Base-by-base conservation (phyloP, 805 yeast genomes). In the Wickerhamiella qilinensis region DNA sequence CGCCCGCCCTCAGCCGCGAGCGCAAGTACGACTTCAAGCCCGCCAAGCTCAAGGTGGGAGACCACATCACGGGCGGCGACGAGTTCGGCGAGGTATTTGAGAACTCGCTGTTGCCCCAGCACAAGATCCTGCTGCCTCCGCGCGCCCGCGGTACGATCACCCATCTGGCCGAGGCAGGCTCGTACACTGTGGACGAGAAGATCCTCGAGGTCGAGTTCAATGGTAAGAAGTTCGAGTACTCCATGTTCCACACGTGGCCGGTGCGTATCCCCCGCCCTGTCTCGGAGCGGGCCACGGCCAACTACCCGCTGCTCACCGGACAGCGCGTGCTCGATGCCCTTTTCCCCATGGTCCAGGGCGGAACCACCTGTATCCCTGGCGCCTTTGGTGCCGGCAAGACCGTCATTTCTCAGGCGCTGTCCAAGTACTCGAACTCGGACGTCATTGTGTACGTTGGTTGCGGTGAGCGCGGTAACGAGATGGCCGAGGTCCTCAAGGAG, bases 361-460 rank as follows among this genome's bases (percentile, higher is more conserved):
- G 99, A 69, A 91, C 99, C 30, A 91, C 99, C 27, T 93, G 98
- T 79, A 91, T 91, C 60, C 99, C 99, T 35, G 99, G 99, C 66
- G 99, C 99, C 46, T 91, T 91, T 54, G 99, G 99, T 47, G 91
- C 97, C 65, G 99, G 99, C 63, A 91, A 86, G 61, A 88, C 98
- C 11, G 98, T 88, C 54, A 88, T 88, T 59, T 88, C 98, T 21
- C 98, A 88, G 67, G 84, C 97, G 1, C 69, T 91, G 58, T 88
- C 97, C 47, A 91, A 91, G 63, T 91, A 77, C 65, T 91, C 98
- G 43, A 91, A 91, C 72, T 91, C 97, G 17, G 98, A 91, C 61
- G 80, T 84, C 41, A 91, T 91, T 58, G 80, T 88, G 56, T 91
- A 91, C 56, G 94, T 84, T 40, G 98, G 97, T 61, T 68, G 82